phyloP scores from a whole-genome alignment of 139 green algal genomes.

The Ettlia oleoabundans region DNA sequence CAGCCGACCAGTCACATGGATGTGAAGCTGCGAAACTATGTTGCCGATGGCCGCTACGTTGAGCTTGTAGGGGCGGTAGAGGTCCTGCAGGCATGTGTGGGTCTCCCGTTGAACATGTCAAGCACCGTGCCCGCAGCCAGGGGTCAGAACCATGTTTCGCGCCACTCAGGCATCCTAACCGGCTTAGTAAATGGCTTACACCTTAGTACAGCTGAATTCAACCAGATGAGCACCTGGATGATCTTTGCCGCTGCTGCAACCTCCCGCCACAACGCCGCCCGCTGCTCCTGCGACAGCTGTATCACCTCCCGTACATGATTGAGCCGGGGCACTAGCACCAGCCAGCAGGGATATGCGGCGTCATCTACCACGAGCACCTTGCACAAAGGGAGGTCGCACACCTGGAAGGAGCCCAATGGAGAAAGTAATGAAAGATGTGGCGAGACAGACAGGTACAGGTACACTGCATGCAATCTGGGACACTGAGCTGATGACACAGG shows the following conservation, averaged over 20 bases:
- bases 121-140: too few species aligned
- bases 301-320: slow-evolving; percentile 29
- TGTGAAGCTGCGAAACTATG: slow-evolving; percentile 41
- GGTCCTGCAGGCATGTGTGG: slow-evolving; percentile 20
- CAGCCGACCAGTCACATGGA: slow-evolving; percentile 33
- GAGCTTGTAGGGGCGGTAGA: slow-evolving; percentile 34
- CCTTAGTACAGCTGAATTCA: too few species aligned
- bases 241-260: slow-evolving; percentile 1
- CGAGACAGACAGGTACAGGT: too few species aligned
- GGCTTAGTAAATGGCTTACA: too few species aligned
- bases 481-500: too few species aligned
- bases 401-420: too few species aligned
- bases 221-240: too few species aligned
- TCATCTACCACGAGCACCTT: slow-evolving; percentile 35
- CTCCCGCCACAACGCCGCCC: slow-evolving; percentile 31
- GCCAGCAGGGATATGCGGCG: slow-evolving; percentile 35
- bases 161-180: too few species aligned
- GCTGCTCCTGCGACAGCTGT: slow-evolving; percentile 9
- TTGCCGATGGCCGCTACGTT: slow-evolving; percentile 41
- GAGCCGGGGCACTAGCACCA: slow-evolving; percentile 32
- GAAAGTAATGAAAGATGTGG: too few species aligned
- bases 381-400: slow-evolving; percentile 33
- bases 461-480: too few species aligned
- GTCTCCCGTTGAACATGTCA: too few species aligned
- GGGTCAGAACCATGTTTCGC: too few species aligned